phyloP scores from a whole-genome alignment of 495 filamentous ascomycete species.

The Penicillium canariense region DNA sequence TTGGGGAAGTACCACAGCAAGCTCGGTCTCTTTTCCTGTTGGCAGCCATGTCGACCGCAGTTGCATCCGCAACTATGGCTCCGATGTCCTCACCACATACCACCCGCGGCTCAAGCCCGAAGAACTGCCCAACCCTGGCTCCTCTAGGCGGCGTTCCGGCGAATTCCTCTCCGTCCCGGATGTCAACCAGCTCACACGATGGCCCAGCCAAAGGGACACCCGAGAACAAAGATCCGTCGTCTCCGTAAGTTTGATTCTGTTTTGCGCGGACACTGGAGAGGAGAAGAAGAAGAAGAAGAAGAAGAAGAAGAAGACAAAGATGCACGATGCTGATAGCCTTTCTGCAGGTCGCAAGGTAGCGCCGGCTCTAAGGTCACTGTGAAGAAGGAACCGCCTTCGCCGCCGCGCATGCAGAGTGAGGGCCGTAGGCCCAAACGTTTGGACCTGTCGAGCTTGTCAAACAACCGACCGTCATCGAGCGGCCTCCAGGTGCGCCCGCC shows the following conservation, averaged over 20 bases:
- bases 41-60: conserved; percentile 49
- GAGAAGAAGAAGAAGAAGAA: not conserved
- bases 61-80: conserved; percentile 47
- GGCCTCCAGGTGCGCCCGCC: conserved; percentile 60
- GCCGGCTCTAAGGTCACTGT: conserved; percentile 78
- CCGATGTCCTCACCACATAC: conserved; percentile 48
- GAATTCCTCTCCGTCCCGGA: conserved; percentile 38
- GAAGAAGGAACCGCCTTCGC: conserved; percentile 90
- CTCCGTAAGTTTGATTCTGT: conserved; percentile 48
- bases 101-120: conserved; percentile 49
- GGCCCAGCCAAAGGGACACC: conserved; percentile 42
- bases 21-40: not conserved
- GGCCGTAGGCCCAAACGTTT: conserved; percentile 86
- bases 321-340: not conserved
- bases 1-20: not conserved
- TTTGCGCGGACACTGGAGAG: not conserved
- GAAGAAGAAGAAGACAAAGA: not conserved
- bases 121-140: conserved; percentile 44
- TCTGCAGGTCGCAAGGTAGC: conserved; percentile 39
- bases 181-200: conserved; percentile 38
- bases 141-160: conserved; percentile 32
- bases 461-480: conserved; percentile 59
- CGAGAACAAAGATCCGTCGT: conserved; percentile 53
- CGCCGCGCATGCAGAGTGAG: conserved; percentile 69
- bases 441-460: conserved; percentile 87